These are phyloP conservation scores for Hymenoscyphus linearis DNA, from an alignment of 2,329 filamentous ascomycete species.

Conservation along the genomic window DNA sequence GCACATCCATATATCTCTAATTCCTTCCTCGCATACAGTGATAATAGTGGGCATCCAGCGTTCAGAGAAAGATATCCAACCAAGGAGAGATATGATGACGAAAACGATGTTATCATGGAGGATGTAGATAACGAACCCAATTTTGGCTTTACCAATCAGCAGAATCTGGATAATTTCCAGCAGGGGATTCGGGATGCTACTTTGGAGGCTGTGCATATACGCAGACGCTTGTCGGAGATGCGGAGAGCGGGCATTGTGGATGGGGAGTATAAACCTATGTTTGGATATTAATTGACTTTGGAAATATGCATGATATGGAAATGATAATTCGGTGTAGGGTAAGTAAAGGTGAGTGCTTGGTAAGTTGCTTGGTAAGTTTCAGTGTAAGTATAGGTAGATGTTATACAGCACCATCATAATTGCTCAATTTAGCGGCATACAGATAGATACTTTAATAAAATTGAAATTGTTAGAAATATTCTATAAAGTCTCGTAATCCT, in stretches of 20 bases:
- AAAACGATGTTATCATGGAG: not conserved
- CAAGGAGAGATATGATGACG: not conserved
- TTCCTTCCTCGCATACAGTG: not conserved
- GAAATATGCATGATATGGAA: not conserved
- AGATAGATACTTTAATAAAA: not conserved
- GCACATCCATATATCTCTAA: not conserved
- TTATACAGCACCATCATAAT: not conserved
- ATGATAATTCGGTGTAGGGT: not conserved
- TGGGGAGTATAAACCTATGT: not conserved
- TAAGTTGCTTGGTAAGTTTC: not conserved
- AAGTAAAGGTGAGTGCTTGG: not conserved
- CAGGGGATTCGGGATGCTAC: not conserved
- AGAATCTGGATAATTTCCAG: not conserved
- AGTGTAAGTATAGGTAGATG: not conserved
- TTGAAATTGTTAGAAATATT: too few relatives aligned
- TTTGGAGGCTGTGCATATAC: not conserved
- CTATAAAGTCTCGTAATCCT: not conserved
- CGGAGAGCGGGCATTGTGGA: not conserved
- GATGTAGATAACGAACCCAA: not conserved
- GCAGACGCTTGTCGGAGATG: not conserved
- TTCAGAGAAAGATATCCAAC: not conserved
- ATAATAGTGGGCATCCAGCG: not conserved
- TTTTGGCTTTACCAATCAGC: not conserved
- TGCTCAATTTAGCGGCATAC: not conserved
- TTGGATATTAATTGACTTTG: not conserved